Evolutionary conservation across 1,284 basidiomycete genomes (phyloP), one percentile per base, ranked within the genome.

Genomic region (Phaffia rhodozyma): DNA sequence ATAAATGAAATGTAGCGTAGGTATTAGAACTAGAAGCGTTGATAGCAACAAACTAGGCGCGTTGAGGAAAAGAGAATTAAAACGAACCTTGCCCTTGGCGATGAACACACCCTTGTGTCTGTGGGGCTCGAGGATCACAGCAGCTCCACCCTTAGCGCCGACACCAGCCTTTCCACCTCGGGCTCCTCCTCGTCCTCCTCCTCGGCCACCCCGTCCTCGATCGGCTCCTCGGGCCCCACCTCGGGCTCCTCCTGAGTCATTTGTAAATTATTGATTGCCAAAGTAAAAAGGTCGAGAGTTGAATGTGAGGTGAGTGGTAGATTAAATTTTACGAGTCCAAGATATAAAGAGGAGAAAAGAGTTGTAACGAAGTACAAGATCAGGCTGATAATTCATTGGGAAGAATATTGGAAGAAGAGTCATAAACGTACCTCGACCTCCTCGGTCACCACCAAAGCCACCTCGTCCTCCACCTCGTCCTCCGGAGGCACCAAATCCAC

Each of bases 41-140:
- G 13, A 29, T 5, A 11, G 25, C 38, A 11, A 23, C 38, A 18
- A 32, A 25, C 47, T 2, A 53, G 18, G 30, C 18, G 30, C 18
- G 27, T 27, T 6, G 30, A 2, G 32, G 43, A 51, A 23, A 38
- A 54, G 32, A 9, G 4, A 21, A 16, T 29, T 18, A 6, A 25
- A 25, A 60, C 60, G 47, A 20, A 65, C 63, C 64, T 66, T 65
- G 72, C 86, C 88, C 77, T 91, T 91, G 65, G 90, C 91, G 71
- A 93, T 86, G 79, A 92, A 93, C 69, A 99, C 84, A 68, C 94
- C 96, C 23, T 85, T 78, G 78, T 99, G 94, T 74, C 87, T 83
- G 81, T 99, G 94, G 3, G 94, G 92, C 77, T 98, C 94, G 71
- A 99, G 81, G 69, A 96, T 84, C 65, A 89, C 87, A 67, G 86